Base-by-base conservation (phyloP, 768 basidiomycete genomes). In the Suillus occidentalis region DNA sequence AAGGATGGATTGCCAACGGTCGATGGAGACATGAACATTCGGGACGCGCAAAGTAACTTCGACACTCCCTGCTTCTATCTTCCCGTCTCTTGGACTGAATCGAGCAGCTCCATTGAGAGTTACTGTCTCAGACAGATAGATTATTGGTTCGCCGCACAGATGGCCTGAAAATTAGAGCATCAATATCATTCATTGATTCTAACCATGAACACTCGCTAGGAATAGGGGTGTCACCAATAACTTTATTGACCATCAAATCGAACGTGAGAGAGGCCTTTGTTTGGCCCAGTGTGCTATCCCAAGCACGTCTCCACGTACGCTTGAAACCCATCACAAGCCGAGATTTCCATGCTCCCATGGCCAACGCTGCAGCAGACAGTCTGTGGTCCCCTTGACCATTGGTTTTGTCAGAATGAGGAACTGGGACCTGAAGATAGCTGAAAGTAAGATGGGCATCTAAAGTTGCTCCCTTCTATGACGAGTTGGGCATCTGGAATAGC, bases 241-340 rank as follows among this genome's bases (percentile, higher is more conserved):
- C 74, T 58, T 83, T 80, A 50, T 76, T 77, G 52, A 87, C 71
- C 47, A 77, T 82, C 49, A 91, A 72, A 58, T 81, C 77, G 59
- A 91, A 74, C 5, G 81, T 80, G 2, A 84, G 82, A 14, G 82
- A 81, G 22, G 87, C 90, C 61, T 83, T 84, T 57, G 86, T 87
- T 47, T 80, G 82, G 14, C 88, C 89, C 80, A 89, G 83, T 31
- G 89, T 90, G 61, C 85, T 81, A 66, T 90, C 87, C 80, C 90
- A 87, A 49, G 89, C 89, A 62, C 85, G 82, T 59, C 88, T 86
- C 80, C 89, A 84, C 31, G 90, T 85, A 63, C 91, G 80, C 55
- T 80, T 81, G 59, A 90, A 79, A 65, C 90, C 87, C 57, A 82
- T 83, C 42, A 80, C 81, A 62, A 91, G 73, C 36, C 87, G 83